Base-by-base conservation (phyloP, 2,329 filamentous ascomycete genomes). In the Tolypocladium inflatum region DNA sequence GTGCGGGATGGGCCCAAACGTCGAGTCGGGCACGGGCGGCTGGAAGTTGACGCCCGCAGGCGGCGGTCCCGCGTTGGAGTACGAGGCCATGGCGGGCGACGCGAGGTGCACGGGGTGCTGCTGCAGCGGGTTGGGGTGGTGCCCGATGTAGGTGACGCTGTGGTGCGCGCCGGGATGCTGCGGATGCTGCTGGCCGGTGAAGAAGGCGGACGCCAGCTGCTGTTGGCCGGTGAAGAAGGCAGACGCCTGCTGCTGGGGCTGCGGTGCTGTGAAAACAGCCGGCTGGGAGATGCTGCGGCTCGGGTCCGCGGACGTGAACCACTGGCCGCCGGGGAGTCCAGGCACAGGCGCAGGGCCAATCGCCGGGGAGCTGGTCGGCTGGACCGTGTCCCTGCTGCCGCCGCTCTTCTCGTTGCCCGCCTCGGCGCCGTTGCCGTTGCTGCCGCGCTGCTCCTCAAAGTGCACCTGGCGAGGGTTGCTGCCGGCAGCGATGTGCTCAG, bases 21-120 rank as follows among this genome's bases (percentile, higher is more conserved):
- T 79, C 19, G 81, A 83, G 63, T 83, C 80, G 4, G 81, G 80
- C 19, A 83, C 80, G 35, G 80, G 82, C 1, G 83, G 83, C 65
- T 85, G 80, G 64, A 80, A 85, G 67, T 81, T 78, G 55, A 80
- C 67, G 57, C 78, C 78, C 54, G 65, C 66, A 37, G 71, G 68
- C 48, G 74, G 72, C 62, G 74, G 77, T n/a, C 63, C 66, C n/a
- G 71, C 61, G 62, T 76, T 76, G 60, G 71, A 70, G 63, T 80
- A 79, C 59, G 73, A 71, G 56, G 70, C 72, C 73, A 73, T 74
- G 61, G 63, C 61, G 58, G 62, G 62, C 59, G 52, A 59, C 21
- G 59, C 59, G 26, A 61, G 64, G 43, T 64, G 63, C 26, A 67
- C 58, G 39, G 61, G 56, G 48, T 59, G 57, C 45, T 54, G 57